Base-by-base conservation (phyloP, 1,284 basidiomycete species). In the Cryptococcus sp. region DNA sequence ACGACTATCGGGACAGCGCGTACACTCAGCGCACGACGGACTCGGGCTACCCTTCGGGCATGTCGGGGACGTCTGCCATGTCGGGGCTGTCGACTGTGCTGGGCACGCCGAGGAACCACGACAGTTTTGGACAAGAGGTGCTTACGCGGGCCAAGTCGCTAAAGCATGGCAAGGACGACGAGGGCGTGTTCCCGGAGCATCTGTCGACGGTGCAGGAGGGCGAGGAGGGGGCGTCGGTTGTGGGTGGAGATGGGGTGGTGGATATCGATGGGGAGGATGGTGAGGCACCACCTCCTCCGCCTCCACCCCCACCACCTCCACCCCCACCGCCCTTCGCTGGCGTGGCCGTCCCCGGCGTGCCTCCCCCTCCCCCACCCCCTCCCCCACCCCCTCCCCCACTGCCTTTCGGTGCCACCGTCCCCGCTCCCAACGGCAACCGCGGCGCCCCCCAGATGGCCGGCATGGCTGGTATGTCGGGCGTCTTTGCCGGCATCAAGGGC, bases 1-100 rank as follows among this genome's bases (percentile, higher is more conserved):
- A 70, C 78, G 56, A 71, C 80, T 54, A 55, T n/a, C 21, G 59
- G 18, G 52, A 61, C 44, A 56, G 53, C 44, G 53, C 50, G 20
- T 55, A 51, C 40, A 55, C 57, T 21, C 53, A 55, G 21, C 54
- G 54, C 13, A 60, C 57, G 2, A 51, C 52, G 18, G 57, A 49
- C 13, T 55, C 53, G 3, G 53, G 53, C 4, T 53, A 55, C 24
- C 86, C 85, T 16, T 86, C 86, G 42, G 75, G 83, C 50, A 80
- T 80, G 57, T 23, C n/a, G 42, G 18, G 42, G 13, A 44, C 20
- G 16, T n/a, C 40, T n/a, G 16, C 40, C 20, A 28, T 24, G 16
- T 47, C 46, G 16, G 48, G 48, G n/a, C 18, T 47, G 46, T 84
- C 84, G 12, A 53, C 57, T 43, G 66, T 63, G 12, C 47, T 66